Base-by-base conservation (phyloP, 345 rosid species). In the Citrus australasica region DNA sequence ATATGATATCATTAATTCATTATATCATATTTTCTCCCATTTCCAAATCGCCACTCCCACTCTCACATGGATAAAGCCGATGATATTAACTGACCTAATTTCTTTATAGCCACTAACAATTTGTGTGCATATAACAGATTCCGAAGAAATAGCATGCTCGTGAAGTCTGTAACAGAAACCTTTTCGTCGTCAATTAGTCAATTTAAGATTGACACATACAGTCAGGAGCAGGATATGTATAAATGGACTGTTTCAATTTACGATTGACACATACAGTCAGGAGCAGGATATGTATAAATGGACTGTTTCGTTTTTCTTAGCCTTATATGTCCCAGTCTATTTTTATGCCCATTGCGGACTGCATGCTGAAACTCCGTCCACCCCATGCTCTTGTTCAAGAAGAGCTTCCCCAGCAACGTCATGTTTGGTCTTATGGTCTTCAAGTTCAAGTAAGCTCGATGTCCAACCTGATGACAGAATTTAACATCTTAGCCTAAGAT, bases 351-450 rank as follows among this genome's bases (percentile, higher is more conserved):
- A 71, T 83, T 84, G 3, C 86, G 27, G 35, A 94, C 93, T 27
- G 87, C 88, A n/a, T 73, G 84, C 82, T 88, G 90, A 77, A 94
- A 96, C 71, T 90, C 94, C 13, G 92, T 65, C 99, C 98, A 96
- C 0, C 28, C 92, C 46, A 92, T 88, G 91, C 82, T 96, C 79
- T 86, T 89, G 88, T 94, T 96, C 82, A 92, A 88, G 66, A 94
- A 94, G 42, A 94, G 84, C 71, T 89, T 89, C 27, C 99, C 97
- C 75, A 96, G 59, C 75, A 92, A 87, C 30, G 81, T 80, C 98
- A 96, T 96, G 88, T 90, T 92, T 4, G 98, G 99, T 83, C 93
- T 90, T 83, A 94, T 90, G 56, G 99, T 96, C 87, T 96, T 94
- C 75, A 90, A 71, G 76, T 92, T 96, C 84, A 86, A 73, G 79